Conservation (phyloP, 441 rosid genomes). For the Pelargonium cotyledonis region DNA sequence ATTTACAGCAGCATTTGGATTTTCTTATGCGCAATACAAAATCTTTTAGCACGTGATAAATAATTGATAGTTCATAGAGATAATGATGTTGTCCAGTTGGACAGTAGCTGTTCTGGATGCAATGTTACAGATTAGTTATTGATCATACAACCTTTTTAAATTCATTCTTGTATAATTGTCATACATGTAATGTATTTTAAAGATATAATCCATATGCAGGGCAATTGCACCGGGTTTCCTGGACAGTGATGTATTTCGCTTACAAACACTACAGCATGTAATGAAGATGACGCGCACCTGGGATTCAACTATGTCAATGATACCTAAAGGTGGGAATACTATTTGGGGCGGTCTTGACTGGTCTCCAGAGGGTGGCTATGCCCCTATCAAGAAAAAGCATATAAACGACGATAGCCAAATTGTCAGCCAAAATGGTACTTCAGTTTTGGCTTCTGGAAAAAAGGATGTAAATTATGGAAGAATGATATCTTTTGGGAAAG, state of each 20-base stretch:
- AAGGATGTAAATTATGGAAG: slow-evolving; percentile 64
- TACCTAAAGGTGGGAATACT: slow-evolving; percentile 94
- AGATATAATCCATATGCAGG: slow-evolving; percentile 38
- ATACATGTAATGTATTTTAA: not conserved
- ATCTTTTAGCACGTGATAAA: not conserved
- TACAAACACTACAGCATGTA: slow-evolving; percentile 73
- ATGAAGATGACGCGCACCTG: slow-evolving; percentile 88
- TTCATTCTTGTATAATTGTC: not conserved
- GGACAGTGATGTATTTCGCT: slow-evolving; percentile 64
- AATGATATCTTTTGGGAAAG: slow-evolving; percentile 81
- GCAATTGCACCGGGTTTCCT: slow-evolving; percentile 82
- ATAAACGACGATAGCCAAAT: slow-evolving; percentile 31
- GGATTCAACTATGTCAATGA: slow-evolving; percentile 98
- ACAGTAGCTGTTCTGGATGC: not conserved
- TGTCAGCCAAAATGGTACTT: too few relatives aligned
- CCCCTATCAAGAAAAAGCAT: slow-evolving; percentile 36
- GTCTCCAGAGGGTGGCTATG: slow-evolving; percentile 76
- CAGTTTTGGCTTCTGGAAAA: slow-evolving; percentile 30
- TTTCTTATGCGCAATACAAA: too few relatives aligned
- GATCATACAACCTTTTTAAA: not conserved
- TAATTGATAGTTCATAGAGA: not conserved
- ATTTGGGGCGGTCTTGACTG: slow-evolving; percentile 94
- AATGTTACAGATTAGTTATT: not conserved
- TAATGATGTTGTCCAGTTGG: not conserved
- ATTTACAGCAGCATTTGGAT: too few relatives aligned